phyloP scores from a whole-genome alignment of 345 rosid species.

The Aegle marmelos region DNA sequence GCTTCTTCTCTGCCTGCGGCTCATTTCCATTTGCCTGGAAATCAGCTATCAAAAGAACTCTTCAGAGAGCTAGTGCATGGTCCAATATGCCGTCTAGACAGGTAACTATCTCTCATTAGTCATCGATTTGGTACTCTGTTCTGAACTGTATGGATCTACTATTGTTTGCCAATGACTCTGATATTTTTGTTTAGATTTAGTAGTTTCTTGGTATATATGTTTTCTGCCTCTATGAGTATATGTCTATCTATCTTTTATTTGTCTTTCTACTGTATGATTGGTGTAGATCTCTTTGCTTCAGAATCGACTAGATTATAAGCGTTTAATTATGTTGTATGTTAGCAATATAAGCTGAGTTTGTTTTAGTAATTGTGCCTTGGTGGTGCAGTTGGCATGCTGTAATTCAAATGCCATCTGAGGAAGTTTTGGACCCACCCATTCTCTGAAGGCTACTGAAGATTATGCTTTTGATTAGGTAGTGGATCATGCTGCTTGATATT shows the following conservation, averaged over 20 bases:
- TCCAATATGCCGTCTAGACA: slow-evolving; percentile 68
- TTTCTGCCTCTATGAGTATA: too few species aligned
- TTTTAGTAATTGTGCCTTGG: slow-evolving; percentile 2
- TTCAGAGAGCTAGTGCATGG: slow-evolving; percentile 55
- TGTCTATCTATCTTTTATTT: too few species aligned
- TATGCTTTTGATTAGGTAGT: slow-evolving; percentile 59
- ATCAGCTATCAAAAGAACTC: slow-evolving; percentile 74
- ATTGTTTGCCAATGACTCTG: neutral
- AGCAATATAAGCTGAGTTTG: neutral
- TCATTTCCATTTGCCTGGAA: too few species aligned
- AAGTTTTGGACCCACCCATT: slow-evolving; percentile 64
- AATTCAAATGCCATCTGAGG: slow-evolving; percentile 67
- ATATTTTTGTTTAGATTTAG: neutral
- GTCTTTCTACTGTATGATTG: too few species aligned
- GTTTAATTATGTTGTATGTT: neutral
- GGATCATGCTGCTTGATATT: slow-evolving; percentile 8
- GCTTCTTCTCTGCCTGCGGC: too few species aligned
- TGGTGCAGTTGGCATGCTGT: slow-evolving; percentile 70
- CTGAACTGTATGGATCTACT: neutral
- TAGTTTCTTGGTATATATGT: too few species aligned
- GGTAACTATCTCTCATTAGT: slow-evolving; percentile 30
- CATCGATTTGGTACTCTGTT: neutral
- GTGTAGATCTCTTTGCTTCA: neutral
- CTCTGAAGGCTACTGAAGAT: slow-evolving; percentile 60
- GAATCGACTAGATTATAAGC: neutral